Percentiles rank a stretch among this genome's conserved stretches.
phyloP scores from a whole-genome alignment of 495 filamentous ascomycete species.

The Podospora bellae-mahoneyi region DNA sequence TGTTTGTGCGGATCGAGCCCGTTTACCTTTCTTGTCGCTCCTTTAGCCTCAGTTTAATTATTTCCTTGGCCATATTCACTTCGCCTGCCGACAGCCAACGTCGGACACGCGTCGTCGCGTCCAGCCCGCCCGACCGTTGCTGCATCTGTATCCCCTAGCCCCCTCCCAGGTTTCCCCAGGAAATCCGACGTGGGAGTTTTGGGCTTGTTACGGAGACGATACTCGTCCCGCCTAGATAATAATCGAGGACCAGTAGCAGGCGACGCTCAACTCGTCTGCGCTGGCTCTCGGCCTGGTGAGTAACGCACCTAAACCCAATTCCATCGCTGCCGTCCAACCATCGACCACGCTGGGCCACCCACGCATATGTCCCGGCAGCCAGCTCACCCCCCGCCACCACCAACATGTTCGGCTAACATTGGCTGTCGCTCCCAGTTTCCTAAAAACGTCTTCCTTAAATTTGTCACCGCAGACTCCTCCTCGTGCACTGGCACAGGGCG shows the following conservation, averaged over 20 bases:
- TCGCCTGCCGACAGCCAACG: constrained; percentile 17
- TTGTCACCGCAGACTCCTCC: constrained; percentile 46
- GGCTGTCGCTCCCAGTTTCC: constrained; percentile 17
- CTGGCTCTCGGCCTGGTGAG: constrained; percentile 52
- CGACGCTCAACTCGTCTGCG: constrained; percentile 53
- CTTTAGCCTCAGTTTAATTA: constrained; percentile 24
- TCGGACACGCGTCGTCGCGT: constrained; percentile 41
- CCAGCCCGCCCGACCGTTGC: constrained; percentile 19
- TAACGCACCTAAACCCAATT: constrained; percentile 13
- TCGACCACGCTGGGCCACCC: constrained; percentile 16
- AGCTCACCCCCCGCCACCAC: not conserved
- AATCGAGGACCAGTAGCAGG: constrained; percentile 38
- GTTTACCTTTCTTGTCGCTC: constrained; percentile 34
- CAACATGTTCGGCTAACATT: constrained; percentile 17
- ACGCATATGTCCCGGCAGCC: not conserved
- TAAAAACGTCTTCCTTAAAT: constrained; percentile 52
- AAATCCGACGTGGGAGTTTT: not conserved
- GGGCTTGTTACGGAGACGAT: constrained; percentile 18
- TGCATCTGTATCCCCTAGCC: not conserved
- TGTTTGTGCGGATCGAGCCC: constrained; percentile 18
- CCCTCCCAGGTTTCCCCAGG: constrained; percentile 8
- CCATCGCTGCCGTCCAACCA: constrained; percentile 3
- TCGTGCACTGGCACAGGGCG: constrained; percentile 53
- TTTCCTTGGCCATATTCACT: constrained; percentile 19
- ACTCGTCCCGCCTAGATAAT: constrained; percentile 28